Base-by-base conservation (phyloP, 352 stramenopile species). In the Phytophthora brassicae region DNA sequence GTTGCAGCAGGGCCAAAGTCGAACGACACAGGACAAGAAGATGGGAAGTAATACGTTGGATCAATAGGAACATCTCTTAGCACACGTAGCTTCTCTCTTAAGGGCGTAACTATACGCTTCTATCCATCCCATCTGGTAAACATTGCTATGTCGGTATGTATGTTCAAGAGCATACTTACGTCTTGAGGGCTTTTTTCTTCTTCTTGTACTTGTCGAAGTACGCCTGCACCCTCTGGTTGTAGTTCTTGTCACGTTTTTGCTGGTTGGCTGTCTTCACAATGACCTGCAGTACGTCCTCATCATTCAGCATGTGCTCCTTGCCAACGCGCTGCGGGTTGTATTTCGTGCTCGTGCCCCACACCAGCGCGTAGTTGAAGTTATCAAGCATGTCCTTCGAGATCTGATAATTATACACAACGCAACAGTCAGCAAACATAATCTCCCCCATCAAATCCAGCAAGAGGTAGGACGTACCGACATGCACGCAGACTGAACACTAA, bases 241-340 rank as follows among this genome's bases (percentile, higher is more conserved):
- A 99, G 72, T 98, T 97, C 72, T 98, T 98, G 81, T 98, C 95
- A 59, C 93, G 89, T 77, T 98, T 98, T 73, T 99, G 93, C 74
- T 99, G 97, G 63, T 96, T 98, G 24, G 98, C 96, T 2, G 97
- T 99, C 75, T 99, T 98, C 31, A 97, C 96, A 17, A 99, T 96
- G 58, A 99, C 97, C 66, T 99, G 94, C 44, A 99, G 70, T 20
- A 99, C 97, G 75, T 99, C 98, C 81, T 99, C 96, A 77, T 99
- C 98, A 29, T 95, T 69, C 11, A 99, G 74, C 14, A 88, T 76
- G 69, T 99, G 98, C 48, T 91, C 88, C 44, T 99, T 89, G 50
- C 97, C 97, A 33, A 94, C 84, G 53, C 95, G 90, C 80, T 99
- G 97, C 8, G 97, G 97, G 51, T 98, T 97, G 75, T 99, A 98